These are phyloP conservation scores for Colletotrichum costaricense DNA, from an alignment of 2,329 filamentous ascomycete genomes.

Conservation along the genomic window DNA sequence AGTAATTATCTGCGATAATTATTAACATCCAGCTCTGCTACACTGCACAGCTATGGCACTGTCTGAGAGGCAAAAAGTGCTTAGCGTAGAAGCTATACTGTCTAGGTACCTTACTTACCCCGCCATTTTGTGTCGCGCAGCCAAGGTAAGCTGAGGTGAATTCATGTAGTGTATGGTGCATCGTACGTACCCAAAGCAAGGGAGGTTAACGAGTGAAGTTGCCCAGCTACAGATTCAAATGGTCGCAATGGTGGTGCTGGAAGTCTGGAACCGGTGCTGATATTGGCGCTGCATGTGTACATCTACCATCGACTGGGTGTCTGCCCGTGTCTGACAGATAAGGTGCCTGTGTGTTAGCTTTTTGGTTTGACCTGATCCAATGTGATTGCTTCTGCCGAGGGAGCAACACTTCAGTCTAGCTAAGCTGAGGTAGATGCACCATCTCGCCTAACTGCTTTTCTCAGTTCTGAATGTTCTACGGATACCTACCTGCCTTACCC, in stretches of 20 bases:
- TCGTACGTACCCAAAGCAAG: neutral
- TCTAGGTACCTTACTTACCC: neutral
- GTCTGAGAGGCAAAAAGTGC: neutral
- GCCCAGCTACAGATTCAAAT: neutral
- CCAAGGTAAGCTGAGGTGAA: neutral
- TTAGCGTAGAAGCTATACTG: neutral
- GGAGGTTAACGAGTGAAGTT: neutral
- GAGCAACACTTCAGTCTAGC: neutral
- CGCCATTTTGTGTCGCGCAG: neutral
- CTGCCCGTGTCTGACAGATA: neutral
- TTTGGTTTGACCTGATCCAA: neutral
- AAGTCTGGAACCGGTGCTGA: neutral
- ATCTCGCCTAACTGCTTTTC: neutral
- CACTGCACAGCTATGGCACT: neutral
- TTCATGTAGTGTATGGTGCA: neutral
- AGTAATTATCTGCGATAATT: neutral
- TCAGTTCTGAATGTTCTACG: neutral
- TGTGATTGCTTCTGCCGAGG: neutral
- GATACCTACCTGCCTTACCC: neutral
- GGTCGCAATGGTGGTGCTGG: neutral
- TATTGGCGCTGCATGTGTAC: neutral
- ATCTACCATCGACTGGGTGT: neutral
- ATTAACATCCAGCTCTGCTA: neutral
- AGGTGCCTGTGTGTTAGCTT: neutral
- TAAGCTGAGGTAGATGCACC: neutral